These are phyloP conservation scores for Glutinoglossum americanum DNA, from an alignment of 495 filamentous ascomycete species.

Conservation along the genomic window DNA sequence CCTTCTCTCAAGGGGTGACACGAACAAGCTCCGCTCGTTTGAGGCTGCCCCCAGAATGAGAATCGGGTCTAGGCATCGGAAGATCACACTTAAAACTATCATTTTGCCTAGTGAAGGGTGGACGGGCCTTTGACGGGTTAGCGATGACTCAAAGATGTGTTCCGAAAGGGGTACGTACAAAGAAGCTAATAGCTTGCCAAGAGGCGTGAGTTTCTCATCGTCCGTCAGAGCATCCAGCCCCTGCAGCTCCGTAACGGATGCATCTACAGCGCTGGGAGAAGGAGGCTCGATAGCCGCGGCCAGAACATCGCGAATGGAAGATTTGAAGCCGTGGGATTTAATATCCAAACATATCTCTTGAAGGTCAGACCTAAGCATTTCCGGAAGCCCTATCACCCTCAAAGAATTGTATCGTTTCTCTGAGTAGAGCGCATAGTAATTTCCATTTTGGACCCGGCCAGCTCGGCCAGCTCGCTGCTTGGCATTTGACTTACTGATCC, in stretches of 20 bases:
- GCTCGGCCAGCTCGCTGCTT: slow-evolving; percentile 36
- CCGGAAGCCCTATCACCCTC: slow-evolving; percentile 23
- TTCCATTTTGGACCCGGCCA: slow-evolving; percentile 33
- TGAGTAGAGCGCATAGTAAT: slow-evolving; percentile 35
- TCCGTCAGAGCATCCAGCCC: slow-evolving; percentile 26
- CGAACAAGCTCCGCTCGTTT: slow-evolving; percentile 23
- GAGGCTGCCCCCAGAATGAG: slow-evolving; percentile 27
- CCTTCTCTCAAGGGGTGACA: slow-evolving; percentile 16
- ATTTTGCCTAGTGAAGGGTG: slow-evolving; percentile 33
- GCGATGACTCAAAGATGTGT: neutral
- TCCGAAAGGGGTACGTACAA: slow-evolving; percentile 9
- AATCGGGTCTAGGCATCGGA: slow-evolving; percentile 38
- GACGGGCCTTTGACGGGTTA: slow-evolving; percentile 14
- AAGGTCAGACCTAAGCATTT: slow-evolving; percentile 27
- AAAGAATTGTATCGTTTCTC: slow-evolving; percentile 27
- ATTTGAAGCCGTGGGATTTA: slow-evolving; percentile 22
- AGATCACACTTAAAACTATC: slow-evolving; percentile 35
- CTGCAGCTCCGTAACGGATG: slow-evolving; percentile 25
- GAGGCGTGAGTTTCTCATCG: slow-evolving; percentile 27
- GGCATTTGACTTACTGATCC: slow-evolving; percentile 32
- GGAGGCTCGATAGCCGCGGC: slow-evolving; percentile 32
- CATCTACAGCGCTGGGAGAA: slow-evolving; percentile 18
- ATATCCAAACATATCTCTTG: slow-evolving; percentile 28
- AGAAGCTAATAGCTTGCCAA: slow-evolving; percentile 27
- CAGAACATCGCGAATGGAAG: slow-evolving; percentile 26